Evolutionary conservation across 768 basidiomycete species (phyloP).

Genomic region (Galerina marginata): DNA sequence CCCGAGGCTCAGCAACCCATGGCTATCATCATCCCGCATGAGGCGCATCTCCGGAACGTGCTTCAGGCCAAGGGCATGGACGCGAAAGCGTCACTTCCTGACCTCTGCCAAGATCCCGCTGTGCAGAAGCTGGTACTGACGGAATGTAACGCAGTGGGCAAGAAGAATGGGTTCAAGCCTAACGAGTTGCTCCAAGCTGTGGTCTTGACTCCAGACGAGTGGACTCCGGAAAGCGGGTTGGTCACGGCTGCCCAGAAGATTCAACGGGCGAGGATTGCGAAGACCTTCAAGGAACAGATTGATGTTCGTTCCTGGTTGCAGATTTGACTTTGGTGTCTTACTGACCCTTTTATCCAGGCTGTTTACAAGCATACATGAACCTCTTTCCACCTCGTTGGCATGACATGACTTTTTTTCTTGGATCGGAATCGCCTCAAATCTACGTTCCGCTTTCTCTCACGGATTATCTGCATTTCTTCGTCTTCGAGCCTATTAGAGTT

Average conservation of each 20-base stretch:
- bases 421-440: neutral
- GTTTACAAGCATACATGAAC: conserved; percentile 23
- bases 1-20: conserved; percentile 82
- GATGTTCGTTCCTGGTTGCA: conserved; percentile 22
- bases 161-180: conserved; percentile 84
- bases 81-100: conserved; percentile 44
- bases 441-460: neutral
- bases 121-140: conserved; percentile 71
- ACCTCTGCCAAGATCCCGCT: conserved; percentile 59
- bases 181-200: conserved; percentile 81
- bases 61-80: conserved; percentile 48
- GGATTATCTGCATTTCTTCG: neutral
- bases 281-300: conserved; percentile 38
- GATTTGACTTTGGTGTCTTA: neutral
- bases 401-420: neutral
- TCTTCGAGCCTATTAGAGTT: no score
- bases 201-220: conserved; percentile 82
- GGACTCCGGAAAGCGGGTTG: conserved; percentile 90
- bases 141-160: conserved; percentile 79
- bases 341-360: conserved; percentile 15
- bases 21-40: conserved; percentile 86
- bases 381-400: neutral
- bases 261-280: conserved; percentile 40
- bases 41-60: conserved; percentile 67
- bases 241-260: conserved; percentile 63